These are phyloP conservation scores for Fusarium siculi DNA, from an alignment of 2,329 filamentous ascomycete genomes.

Conservation along the genomic window DNA sequence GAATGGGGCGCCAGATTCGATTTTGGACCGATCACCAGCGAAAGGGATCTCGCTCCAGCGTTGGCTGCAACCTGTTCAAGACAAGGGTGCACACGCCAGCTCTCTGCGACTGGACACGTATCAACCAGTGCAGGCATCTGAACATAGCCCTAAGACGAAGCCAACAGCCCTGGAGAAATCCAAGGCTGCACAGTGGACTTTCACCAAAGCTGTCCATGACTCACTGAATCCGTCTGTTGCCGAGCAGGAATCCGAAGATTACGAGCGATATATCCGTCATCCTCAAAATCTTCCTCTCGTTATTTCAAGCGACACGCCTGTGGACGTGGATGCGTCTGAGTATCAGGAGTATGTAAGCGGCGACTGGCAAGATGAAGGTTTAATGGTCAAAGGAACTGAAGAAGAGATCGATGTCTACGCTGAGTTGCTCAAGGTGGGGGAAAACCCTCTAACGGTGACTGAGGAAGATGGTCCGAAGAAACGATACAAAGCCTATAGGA, in stretches of 20 bases:
- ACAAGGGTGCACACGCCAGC: conserved; percentile 45
- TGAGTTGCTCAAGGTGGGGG: conserved; percentile 79
- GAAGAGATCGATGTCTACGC: conserved; percentile 69
- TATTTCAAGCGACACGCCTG: conserved; percentile 73
- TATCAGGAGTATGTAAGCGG: conserved; percentile 85
- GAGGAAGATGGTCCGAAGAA: conserved; percentile 91
- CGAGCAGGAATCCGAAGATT: conserved; percentile 82
- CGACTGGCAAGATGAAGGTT: conserved; percentile 69
- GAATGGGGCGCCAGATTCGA: conserved; percentile 54
- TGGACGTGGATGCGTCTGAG: conserved; percentile 69
- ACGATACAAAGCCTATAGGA: conserved; percentile 94
- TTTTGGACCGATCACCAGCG: conserved; percentile 52
- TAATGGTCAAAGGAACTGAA: conserved; percentile 62
- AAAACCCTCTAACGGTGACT: conserved; percentile 87
- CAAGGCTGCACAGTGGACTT: conserved; percentile 86
- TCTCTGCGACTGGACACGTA: conserved; percentile 25
- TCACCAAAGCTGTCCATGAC: conserved; percentile 85
- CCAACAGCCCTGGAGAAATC: conserved; percentile 77
- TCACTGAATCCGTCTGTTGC: conserved; percentile 88
- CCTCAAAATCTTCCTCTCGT: conserved; percentile 90
- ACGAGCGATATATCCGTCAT: conserved; percentile 87
- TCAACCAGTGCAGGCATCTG: conserved; percentile 30
- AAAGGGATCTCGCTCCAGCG: conserved; percentile 67
- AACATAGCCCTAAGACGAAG: conserved; percentile 57
- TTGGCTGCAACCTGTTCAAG: conserved; percentile 66